Base-by-base conservation (phyloP, 805 yeast species). In the Candida tammaniensis region DNA sequence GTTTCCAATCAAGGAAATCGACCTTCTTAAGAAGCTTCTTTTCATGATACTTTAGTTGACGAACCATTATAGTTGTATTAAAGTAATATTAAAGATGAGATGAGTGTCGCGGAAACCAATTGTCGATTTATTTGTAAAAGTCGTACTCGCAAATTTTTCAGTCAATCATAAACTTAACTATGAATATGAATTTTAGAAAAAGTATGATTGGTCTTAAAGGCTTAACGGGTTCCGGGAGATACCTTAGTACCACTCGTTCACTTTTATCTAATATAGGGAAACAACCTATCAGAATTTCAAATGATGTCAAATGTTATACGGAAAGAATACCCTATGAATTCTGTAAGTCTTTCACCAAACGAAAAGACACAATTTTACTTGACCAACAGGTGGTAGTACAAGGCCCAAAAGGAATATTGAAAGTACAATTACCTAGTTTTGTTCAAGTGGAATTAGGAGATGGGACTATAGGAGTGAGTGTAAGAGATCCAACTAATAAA, bases 1-100 rank as follows among this genome's bases (percentile, higher is more conserved):
- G 95, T 59, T 93, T 93, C 97, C 98, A 93, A 59, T 93, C 94
- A 33, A 87, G 84, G 66, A 93, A 87, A 56, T 93, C 97, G 34
- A 93, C 98, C 61, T 93, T 93, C 69, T 85, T 88, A 51, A 93
- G 76, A 51, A 93, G 78, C 64, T 88, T 89, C 72, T 86, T 83
- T 75, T 93, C 98, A 62, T 93, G 98, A 66, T 85, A 87, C 60
- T 93, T 93, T 41, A 93, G 75, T 49, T 85, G 73, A 60, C 98
- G 75, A 31, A 84, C 95, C 95, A 85, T 84, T 26, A 24, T 64
- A 26, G 22, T 21, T 15, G 31, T 28, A 12, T n/a, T n/a, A n/a
- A n/a, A n/a, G n/a, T n/a, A n/a, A n/a, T n/a, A n/a, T n/a, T n/a
- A n/a, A n/a, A n/a, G n/a, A n/a, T n/a, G n/a, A n/a, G n/a, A n/a